phyloP scores from a whole-genome alignment of 352 stramenopile genomes.

The Phytophthora kernoviae region DNA sequence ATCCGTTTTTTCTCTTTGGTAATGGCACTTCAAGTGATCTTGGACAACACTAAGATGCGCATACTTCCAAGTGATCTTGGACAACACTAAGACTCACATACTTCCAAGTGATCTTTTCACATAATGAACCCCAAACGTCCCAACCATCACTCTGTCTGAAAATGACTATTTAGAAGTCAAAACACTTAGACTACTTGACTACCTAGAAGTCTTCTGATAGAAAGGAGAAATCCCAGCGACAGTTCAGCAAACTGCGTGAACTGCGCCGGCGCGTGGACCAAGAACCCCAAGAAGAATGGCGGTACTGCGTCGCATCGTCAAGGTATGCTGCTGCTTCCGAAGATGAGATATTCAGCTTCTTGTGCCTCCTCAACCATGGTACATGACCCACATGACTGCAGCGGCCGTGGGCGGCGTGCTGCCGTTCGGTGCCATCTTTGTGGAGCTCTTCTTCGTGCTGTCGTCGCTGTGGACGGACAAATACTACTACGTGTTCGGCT shows the following conservation, averaged over 20 bases:
- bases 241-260: slow-evolving; percentile 17
- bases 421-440: slow-evolving; percentile 99
- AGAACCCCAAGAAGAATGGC: slow-evolving; percentile 43
- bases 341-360: no score
- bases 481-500: slow-evolving; percentile 99
- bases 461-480: slow-evolving; percentile 98
- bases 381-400: slow-evolving; percentile 95
- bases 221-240: slow-evolving; percentile 8
- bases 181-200: neutral
- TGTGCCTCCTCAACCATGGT: slow-evolving; percentile 99
- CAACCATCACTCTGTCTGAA: neutral
- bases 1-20: no score
- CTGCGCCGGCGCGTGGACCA: neutral
- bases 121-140: neutral
- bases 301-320: slow-evolving; percentile 79
- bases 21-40: no score
- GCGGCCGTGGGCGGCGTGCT: slow-evolving; percentile 97
- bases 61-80: no score
- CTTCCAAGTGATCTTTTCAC: no score
- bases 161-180: neutral
- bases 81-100: no score
- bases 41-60: no score
- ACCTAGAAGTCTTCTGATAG: neutral
- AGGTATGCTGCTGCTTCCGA: slow-evolving; percentile 31
- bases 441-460: slow-evolving; percentile 99